phyloP scores from a whole-genome alignment of 1,139 yeast genomes.

The Wickerhamiella pararugosa region DNA sequence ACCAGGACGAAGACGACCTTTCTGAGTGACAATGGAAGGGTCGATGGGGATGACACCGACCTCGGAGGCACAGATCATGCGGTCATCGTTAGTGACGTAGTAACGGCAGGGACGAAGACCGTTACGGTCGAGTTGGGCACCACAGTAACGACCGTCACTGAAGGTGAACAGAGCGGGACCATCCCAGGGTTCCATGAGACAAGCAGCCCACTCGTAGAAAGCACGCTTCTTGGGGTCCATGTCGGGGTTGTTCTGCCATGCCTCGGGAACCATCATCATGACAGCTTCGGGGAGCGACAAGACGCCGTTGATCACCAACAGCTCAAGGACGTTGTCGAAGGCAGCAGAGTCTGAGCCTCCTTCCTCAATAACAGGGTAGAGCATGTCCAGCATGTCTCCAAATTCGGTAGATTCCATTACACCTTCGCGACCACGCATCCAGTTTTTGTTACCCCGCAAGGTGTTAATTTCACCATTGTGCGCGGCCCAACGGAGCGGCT shows the following conservation, averaged over 20 bases:
- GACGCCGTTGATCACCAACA: slow-evolving; percentile 82
- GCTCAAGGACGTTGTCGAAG: slow-evolving; percentile 85
- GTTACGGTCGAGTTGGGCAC: slow-evolving; percentile 94
- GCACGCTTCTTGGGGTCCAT: slow-evolving; percentile 90
- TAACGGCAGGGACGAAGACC: slow-evolving; percentile 98
- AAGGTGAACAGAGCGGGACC: slow-evolving; percentile 96
- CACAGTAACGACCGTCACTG: slow-evolving; percentile 96
- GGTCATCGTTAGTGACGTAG: slow-evolving; percentile 85
- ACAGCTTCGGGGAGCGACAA: slow-evolving; percentile 91
- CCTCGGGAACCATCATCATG: slow-evolving; percentile 95
- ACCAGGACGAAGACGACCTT: slow-evolving; percentile 94
- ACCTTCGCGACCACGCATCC: slow-evolving; percentile 99
- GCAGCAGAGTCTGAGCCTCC: slow-evolving; percentile 99
- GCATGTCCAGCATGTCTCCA: slow-evolving; percentile 80
- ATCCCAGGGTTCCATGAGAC: slow-evolving; percentile 99
- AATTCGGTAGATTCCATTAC: slow-evolving; percentile 77
- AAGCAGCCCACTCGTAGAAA: slow-evolving; percentile 98
- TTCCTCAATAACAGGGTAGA: slow-evolving; percentile 92
- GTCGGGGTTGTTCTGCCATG: slow-evolving; percentile 78
- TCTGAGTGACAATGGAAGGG: slow-evolving; percentile 65
- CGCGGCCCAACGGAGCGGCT: slow-evolving; percentile 93
- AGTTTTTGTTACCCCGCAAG: slow-evolving; percentile 90
- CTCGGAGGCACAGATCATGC: slow-evolving; percentile 95
- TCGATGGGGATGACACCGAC: slow-evolving; percentile 92
- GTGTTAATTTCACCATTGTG: slow-evolving; percentile 99